These are phyloP conservation scores for Francoa sonchifolia DNA, from an alignment of 441 rosid genomes.

Conservation along the genomic window DNA sequence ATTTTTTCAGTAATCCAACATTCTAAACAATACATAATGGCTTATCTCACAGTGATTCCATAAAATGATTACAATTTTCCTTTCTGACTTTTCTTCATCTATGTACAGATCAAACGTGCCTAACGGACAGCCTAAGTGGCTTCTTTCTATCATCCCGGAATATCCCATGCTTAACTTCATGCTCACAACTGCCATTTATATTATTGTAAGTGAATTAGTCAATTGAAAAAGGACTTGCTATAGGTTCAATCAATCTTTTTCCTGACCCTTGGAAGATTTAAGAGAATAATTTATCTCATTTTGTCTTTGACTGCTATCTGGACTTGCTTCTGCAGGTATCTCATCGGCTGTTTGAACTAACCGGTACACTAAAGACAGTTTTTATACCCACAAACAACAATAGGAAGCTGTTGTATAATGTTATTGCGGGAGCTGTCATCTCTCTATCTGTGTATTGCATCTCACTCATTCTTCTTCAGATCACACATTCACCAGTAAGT, in stretches of 20 bases:
- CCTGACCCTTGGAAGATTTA: neutral
- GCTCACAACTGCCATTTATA: conserved; percentile 81
- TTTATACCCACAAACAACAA: conserved; percentile 75
- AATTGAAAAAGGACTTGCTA: neutral
- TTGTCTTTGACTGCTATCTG: conserved; percentile 1
- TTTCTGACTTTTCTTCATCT: neutral
- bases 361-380: conserved; percentile 55
- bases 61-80: neutral
- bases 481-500: conserved; percentile 54
- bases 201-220: conserved; percentile 43
- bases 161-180: conserved; percentile 91
- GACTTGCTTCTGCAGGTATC: conserved; percentile 46
- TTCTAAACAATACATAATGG: conserved; percentile 8
- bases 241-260: neutral
- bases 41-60: neutral
- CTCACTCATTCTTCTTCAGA: conserved; percentile 63
- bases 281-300: neutral
- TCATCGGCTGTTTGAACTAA: conserved; percentile 65
- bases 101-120: conserved; percentile 65
- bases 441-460: conserved; percentile 39
- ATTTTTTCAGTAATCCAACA: conserved; percentile 31
- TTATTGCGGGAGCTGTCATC: conserved; percentile 44
- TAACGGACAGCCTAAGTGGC: conserved; percentile 97
- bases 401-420: conserved; percentile 47
- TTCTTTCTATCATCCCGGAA: conserved; percentile 75